These are phyloP conservation scores for Fusarium mundagurra DNA, from an alignment of 2,329 filamentous ascomycete genomes.

Conservation along the genomic window DNA sequence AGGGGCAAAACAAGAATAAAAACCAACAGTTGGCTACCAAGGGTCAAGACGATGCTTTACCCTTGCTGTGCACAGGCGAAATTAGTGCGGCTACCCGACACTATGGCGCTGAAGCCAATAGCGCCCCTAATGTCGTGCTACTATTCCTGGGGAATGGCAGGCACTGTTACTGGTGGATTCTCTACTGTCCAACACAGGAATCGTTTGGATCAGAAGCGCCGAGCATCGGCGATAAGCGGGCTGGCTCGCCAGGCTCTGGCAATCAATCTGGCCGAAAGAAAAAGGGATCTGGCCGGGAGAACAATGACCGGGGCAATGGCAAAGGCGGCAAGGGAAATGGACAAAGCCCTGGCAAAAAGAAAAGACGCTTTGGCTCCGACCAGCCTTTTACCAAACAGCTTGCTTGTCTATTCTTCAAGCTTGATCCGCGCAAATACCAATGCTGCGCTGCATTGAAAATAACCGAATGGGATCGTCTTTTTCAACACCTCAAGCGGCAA, in stretches of 20 bases:
- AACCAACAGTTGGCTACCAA: rapidly evolving
- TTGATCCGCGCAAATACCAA: rapidly evolving
- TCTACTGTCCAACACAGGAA: rapidly evolving
- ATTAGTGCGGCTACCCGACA: not conserved
- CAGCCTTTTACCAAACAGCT: not conserved
- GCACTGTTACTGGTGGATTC: rapidly evolving
- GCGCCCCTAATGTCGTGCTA: rapidly evolving
- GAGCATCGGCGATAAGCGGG: not conserved
- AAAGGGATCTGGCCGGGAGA: rapidly evolving
- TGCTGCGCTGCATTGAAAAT: not conserved
- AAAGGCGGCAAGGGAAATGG: not conserved
- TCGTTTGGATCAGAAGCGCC: rapidly evolving
- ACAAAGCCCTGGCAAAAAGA: not conserved
- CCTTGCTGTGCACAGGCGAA: rapidly evolving
- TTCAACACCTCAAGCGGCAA: not conserved
- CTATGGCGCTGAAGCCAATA: rapidly evolving
- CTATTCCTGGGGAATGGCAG: rapidly evolving
- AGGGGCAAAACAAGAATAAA: rapidly evolving
- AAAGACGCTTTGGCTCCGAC: rapidly evolving
- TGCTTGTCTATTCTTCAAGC: not conserved
- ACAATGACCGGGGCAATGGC: rapidly evolving
- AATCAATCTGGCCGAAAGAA: not conserved
- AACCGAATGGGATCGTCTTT: not conserved
- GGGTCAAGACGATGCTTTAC: rapidly evolving
- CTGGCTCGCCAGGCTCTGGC: not conserved